phyloP scores from a whole-genome alignment of 305 asterid genomes.

The Solanum hybrid region DNA sequence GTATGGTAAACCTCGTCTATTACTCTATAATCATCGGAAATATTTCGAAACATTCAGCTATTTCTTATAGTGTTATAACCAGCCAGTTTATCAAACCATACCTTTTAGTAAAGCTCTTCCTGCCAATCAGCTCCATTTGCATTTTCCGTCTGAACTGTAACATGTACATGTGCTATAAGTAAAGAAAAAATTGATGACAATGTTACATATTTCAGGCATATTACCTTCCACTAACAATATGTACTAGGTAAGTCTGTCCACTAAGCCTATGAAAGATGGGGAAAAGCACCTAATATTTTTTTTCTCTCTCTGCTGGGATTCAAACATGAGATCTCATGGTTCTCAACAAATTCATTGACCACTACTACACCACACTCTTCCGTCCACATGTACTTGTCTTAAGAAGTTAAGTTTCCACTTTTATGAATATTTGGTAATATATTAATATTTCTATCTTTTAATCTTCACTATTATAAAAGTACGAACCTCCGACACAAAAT shows the following conservation, averaged over 20 bases:
- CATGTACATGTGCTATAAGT: constrained; percentile 57
- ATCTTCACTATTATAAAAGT: not conserved
- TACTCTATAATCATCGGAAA: not conserved
- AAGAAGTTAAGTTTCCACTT: too few species aligned
- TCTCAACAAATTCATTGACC: not conserved
- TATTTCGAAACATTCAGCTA: not conserved
- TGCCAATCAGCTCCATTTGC: constrained; percentile 71
- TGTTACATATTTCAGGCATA: not conserved
- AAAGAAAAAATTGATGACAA: not conserved
- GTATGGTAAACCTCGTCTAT: not conserved
- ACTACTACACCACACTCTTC: not conserved
- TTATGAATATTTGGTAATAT: too few species aligned
- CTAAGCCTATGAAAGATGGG: not conserved
- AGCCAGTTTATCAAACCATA: not conserved
- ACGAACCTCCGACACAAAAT: not conserved
- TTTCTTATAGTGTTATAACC: not conserved
- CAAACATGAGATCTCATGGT: not conserved
- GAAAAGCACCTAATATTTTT: not conserved
- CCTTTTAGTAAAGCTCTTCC: constrained; percentile 38
- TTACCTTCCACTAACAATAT: not conserved
- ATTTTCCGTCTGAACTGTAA: constrained; percentile 67
- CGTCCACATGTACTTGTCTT: not conserved
- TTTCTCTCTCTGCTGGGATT: too few species aligned
- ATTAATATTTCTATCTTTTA: not conserved
- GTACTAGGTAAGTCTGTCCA: too few species aligned